phyloP scores from a whole-genome alignment of 306 rosid species.

The Morella rubra region DNA sequence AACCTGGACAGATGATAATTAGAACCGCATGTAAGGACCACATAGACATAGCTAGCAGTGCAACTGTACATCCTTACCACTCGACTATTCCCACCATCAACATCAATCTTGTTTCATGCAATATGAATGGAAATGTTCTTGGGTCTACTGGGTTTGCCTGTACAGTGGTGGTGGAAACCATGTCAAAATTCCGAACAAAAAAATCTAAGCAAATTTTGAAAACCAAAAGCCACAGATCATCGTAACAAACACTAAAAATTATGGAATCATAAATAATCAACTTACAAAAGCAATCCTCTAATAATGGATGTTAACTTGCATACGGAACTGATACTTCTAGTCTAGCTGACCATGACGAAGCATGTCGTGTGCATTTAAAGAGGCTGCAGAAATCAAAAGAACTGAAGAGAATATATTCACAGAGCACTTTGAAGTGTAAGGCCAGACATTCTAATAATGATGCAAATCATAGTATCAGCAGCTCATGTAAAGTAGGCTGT shows the following conservation, averaged over 20 bases:
- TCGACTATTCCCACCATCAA: conserved; percentile 94
- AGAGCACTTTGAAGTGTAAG: conserved; percentile 11
- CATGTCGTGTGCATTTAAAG: neutral
- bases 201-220: neutral
- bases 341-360: neutral
- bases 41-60: neutral
- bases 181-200: neutral
- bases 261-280: neutral
- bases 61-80: conserved; percentile 60
- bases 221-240: neutral
- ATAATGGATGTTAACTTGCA: neutral
- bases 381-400: conserved; percentile 15
- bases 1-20: conserved; percentile 54
- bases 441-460: neutral
- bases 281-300: neutral
- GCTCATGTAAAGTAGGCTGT: neutral
- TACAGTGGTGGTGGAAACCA: conserved; percentile 12
- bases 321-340: neutral
- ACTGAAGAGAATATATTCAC: neutral
- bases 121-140: conserved; percentile 69
- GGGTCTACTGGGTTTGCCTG: conserved; percentile 84
- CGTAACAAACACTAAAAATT: neutral
- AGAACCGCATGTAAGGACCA: conserved; percentile 22
- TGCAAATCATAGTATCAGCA: conserved; percentile 7
- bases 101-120: conserved; percentile 93